These are phyloP conservation scores for Biscogniauxia sp. DNA, from an alignment of 2,329 filamentous ascomycete genomes.

Conservation along the genomic window DNA sequence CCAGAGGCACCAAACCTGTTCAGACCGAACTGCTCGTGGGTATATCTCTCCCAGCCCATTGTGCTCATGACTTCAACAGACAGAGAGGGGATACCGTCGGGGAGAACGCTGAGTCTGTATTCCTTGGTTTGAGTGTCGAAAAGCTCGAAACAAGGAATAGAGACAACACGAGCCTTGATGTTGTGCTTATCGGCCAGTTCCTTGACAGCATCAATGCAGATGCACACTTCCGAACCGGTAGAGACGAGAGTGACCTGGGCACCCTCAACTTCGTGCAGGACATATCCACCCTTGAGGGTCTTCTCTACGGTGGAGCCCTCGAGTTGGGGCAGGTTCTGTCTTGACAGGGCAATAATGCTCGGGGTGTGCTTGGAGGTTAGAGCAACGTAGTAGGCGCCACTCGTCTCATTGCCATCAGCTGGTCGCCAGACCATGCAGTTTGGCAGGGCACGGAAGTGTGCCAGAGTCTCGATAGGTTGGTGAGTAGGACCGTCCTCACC, in stretches of 20 bases:
- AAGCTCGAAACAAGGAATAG: slow-evolving; percentile 94
- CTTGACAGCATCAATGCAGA: slow-evolving; percentile 91
- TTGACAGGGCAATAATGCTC: slow-evolving; percentile 89
- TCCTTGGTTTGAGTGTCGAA: slow-evolving; percentile 94
- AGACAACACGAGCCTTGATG: slow-evolving; percentile 87
- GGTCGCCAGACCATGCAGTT: slow-evolving; percentile 99
- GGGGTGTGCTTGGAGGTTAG: slow-evolving; percentile 88
- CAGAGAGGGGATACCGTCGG: slow-evolving; percentile 88
- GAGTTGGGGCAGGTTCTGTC: slow-evolving; percentile 97
- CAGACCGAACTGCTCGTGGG: slow-evolving; percentile 98
- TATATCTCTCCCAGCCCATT: slow-evolving; percentile 98
- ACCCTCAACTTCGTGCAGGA: slow-evolving; percentile 77
- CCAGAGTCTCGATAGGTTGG: slow-evolving; percentile 97
- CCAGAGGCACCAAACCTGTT: slow-evolving; percentile 98
- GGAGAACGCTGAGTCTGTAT: slow-evolving; percentile 89
- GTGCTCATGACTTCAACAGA: slow-evolving; percentile 97
- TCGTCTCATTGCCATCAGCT: slow-evolving; percentile 97
- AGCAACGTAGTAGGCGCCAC: slow-evolving; percentile 94
- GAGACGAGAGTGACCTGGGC: slow-evolving; percentile 88
- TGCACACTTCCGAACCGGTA: slow-evolving; percentile 92
- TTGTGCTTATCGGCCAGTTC: slow-evolving; percentile 84
- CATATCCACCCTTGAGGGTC: slow-evolving; percentile 93
- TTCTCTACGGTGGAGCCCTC: slow-evolving; percentile 89
- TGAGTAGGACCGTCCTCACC: slow-evolving; percentile 98
- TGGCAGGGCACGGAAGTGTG: slow-evolving; percentile 96